These are phyloP conservation scores for Cystoisospora suis DNA, from an alignment of 169 alveolate genomes.

Conservation along the genomic window DNA sequence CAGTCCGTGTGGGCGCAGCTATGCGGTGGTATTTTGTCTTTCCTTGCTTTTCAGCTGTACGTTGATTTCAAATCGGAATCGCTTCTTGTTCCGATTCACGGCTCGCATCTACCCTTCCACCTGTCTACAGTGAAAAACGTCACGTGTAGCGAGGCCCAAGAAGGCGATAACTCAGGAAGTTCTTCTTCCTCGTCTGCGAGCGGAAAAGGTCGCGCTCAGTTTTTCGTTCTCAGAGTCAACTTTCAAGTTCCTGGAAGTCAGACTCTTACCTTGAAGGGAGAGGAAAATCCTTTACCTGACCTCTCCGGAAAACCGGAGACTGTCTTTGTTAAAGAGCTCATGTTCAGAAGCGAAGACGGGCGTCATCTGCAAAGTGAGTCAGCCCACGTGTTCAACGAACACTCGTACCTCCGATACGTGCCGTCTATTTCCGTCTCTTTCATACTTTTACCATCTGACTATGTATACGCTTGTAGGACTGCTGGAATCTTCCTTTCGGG, in stretches of 20 bases:
- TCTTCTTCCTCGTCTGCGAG: neutral
- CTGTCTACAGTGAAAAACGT: conserved; percentile 66
- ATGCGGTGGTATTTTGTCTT: too few species aligned
- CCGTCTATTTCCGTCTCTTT: neutral
- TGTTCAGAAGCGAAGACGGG: conserved; percentile 89
- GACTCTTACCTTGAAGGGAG: conserved; percentile 55
- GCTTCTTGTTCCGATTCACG: conserved; percentile 58
- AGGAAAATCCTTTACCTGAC: conserved; percentile 64
- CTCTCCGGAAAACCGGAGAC: conserved; percentile 27
- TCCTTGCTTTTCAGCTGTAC: conserved; percentile 61
- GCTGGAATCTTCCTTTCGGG: too few species aligned
- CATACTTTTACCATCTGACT: too few species aligned
- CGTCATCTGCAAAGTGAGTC: conserved; percentile 77
- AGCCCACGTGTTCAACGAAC: too few species aligned
- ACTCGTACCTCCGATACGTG: neutral
- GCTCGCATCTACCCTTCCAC: conserved; percentile 63
- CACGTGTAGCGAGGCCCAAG: conserved; percentile 49
- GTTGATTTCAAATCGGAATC: conserved; percentile 61
- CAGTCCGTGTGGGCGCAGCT: too few species aligned
- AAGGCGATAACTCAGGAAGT: neutral
- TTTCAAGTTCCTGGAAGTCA: conserved; percentile 65
- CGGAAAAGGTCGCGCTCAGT: neutral
- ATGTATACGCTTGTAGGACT: too few species aligned
- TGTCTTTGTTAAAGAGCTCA: conserved; percentile 91
- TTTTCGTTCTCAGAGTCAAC: conserved; percentile 46